Base-by-base conservation (phyloP, 1,139 yeast species). In the Nakaseomyces bracarensis region DNA sequence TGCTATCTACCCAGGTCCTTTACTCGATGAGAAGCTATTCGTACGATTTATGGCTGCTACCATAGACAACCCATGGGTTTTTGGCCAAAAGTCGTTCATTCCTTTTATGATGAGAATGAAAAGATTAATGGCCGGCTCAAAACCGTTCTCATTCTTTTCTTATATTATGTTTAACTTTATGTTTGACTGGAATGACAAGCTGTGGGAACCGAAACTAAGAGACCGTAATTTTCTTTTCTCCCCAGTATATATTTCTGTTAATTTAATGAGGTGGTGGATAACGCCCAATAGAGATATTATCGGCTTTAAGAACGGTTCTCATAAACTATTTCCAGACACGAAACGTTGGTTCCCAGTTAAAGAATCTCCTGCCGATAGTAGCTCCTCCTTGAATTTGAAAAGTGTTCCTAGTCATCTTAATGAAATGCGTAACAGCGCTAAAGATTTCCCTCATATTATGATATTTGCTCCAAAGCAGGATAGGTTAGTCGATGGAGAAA, bases 211-310 rank as follows among this genome's bases (percentile, higher is more conserved):
- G 20, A 67, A 71, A 26, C 66, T 85, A 26, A 70, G 91, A 56
- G 75, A 76, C 48, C 69, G 87, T 35, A 87, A 83, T 64, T 84
- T 89, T 50, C 64, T 86, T 4, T 87, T 84, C 60, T 82, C 93
- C 13, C 95, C 95, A 0, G 82, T 83, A 3, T 82, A 75, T 58
- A 83, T 86, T 8, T 81, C 94, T 25, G 71, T 87, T 2, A 77
- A 79, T 50, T 68, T 85, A 46, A 86, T 91, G 95, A 72, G 74
- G 42, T 91, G 96, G 96, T 91, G 97, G 96, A 67, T 80, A 9
- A 71, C 61, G 38, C 53, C 60, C 3, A 48, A 50, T 31, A 49
- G 51, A 16, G 41, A 42, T 16, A 54, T 48, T 40, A 40, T 46
- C 11, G 55, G 63, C 36, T 61, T 61, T 42, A 58, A 54, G 40